Evolutionary conservation across 2,329 filamentous ascomycete genomes (phyloP), one percentile per base, ranked within the genome.

Genomic region (Diaporthe amygdali): DNA sequence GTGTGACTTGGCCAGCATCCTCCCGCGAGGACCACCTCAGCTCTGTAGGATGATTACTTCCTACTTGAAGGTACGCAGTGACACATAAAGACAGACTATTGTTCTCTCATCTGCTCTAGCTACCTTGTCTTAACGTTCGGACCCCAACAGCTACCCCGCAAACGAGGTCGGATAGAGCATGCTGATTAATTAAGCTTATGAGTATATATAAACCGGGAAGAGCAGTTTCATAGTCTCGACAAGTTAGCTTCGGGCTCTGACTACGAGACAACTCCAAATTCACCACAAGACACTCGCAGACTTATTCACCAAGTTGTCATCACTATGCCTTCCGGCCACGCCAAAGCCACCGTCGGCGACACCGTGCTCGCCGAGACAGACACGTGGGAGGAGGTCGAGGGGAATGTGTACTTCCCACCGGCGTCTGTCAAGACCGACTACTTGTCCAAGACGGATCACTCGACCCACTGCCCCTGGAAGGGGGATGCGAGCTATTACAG

Each of bases 401-500:
- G 88, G 32, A 90, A 89, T 78, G 83, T 90, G 72, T 90, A 90
- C 76, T 87, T 88, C 75, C 85, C 85, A 51, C 84, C 83, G 0
- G 80, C 82, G 9, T 78, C 84, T 9, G 77, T 89, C 72, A 82
- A 85, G 72, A 78, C 81, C 41, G 80, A 84, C 69, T 81, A 81
- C 73, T 84, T 90, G 72, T 79, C 77, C 49, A 78, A 81, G 22
- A 87, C 86, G 8, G 79, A 82, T 17, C 82, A 84, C 14, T 82
- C 80, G 51, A 89, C 88, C 0, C 78, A 82, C 61, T 90, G 88
- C 70, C 83, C 84, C 0, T 90, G 88, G 87, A 90, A 90, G 77
- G 88, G 88, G 3, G 81, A 84, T 37, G 88, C 88, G 5, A 85
- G 82, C 52, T 90, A 90, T 77, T 90, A 90, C 77, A 86, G 83